Base-by-base conservation (phyloP, 495 filamentous ascomycete genomes). In the Xylaria longipes region DNA sequence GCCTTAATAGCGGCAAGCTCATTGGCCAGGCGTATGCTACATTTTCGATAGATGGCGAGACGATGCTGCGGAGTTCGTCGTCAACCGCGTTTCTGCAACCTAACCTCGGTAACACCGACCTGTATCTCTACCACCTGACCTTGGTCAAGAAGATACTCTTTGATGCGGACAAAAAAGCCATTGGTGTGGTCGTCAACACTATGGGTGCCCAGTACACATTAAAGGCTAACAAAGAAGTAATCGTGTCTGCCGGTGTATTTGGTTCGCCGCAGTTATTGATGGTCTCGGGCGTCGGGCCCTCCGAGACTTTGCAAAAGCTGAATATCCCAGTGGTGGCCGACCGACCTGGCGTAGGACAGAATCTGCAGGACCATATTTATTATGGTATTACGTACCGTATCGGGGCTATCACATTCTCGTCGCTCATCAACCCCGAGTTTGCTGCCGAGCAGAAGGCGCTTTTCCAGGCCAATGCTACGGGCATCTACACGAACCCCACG, bases 321-420 rank as follows among this genome's bases (percentile, higher is more conserved):
- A 75, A 71, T 7, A 85, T 87, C 43, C 70, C 81, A 0, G 73
- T 86, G 2, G 60, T 87, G 20, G 66, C 75, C 14, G 81, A 86
- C 46, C 74, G 84, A 1, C 80, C 84, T 0, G 86, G 86, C 15
- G 86, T 89, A 11, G 88, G 87, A 15, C 81, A 87, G 69, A 87
- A 89, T 64, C 65, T 89, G 60, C 77, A 75, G 78, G 87, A 87
- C 62, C 83, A 84, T 37, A 70, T 81, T 3, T 82, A 81, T 61
- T 80, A 80, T 64, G 79, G 78, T 0, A 76, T 80, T 0, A 76
- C 74, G 5, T 80, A 79, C 62, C 79, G 80, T 5, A 82, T 87
- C 41, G 78, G 82, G 14, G 81, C 84, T 9, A 63, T 68, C 25
- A 86, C 87, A 45, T 80, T 77, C 54, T 69, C 77, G 46, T 78